Conservation (phyloP, 306 rosid species). For the Prunus fruticosa region DNA sequence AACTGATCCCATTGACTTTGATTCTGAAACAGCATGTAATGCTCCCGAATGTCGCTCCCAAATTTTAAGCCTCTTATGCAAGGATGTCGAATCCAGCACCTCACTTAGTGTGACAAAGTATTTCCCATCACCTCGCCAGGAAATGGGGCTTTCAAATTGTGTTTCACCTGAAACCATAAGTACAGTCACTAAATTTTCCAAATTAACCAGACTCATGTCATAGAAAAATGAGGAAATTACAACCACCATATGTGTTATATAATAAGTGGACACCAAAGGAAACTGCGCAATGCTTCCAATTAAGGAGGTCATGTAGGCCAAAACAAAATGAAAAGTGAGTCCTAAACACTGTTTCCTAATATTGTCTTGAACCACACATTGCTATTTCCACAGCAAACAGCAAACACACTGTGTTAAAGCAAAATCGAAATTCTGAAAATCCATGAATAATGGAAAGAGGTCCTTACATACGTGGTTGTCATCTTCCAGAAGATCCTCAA, state of each 20-base stretch:
- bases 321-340: background rate
- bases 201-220: background rate
- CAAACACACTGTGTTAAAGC: background rate
- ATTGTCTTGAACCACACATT: background rate
- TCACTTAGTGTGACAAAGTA: constrained; percentile 65
- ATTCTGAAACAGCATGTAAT: constrained; percentile 69
- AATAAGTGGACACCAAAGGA: background rate
- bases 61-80: constrained; percentile 60
- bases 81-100: constrained; percentile 28
- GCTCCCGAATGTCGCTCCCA: constrained; percentile 91
- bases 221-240: background rate
- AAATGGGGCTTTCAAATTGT: constrained; percentile 38
- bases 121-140: constrained; percentile 98
- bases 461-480: constrained; percentile 66
- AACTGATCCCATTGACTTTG: constrained; percentile 50
- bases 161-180: constrained; percentile 59
- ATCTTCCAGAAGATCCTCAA: constrained; percentile 47
- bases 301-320: background rate
- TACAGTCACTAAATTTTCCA: constrained; percentile 13
- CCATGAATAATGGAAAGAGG: constrained; percentile 22
- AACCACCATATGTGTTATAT: background rate
- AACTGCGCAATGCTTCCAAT: background rate
- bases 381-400: background rate
- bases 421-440: background rate
- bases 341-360: background rate